Evolutionary conservation across 176 grass and related monocot genomes (phyloP).

Genomic region (Avena atlantica): DNA sequence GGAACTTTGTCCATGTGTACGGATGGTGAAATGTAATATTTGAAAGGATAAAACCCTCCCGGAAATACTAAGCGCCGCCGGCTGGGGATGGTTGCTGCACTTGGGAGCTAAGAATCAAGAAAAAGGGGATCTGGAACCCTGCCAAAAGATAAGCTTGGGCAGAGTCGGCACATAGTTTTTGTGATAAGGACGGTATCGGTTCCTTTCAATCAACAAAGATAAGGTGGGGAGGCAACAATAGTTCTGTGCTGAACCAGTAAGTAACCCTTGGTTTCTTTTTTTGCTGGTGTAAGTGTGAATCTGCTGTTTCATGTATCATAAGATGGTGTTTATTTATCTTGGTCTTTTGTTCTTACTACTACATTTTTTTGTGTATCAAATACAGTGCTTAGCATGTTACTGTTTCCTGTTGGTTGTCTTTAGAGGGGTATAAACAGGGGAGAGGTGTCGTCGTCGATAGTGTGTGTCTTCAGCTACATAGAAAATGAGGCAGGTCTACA

Average conservation of each 20-base stretch:
- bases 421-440: slow-evolving; percentile 52
- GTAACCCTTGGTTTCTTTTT: slow-evolving; percentile 53
- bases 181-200: neutral
- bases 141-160: slow-evolving; percentile 36
- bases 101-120: neutral
- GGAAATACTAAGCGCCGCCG: slow-evolving; percentile 9
- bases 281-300: slow-evolving; percentile 53
- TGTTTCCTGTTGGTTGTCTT: neutral
- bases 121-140: slow-evolving; percentile 9
- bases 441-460: slow-evolving; percentile 31
- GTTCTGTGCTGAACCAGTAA: slow-evolving; percentile 12
- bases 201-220: neutral
- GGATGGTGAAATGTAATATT: slow-evolving; percentile 21
- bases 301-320: slow-evolving; percentile 54
- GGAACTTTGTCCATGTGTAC: slow-evolving; percentile 29
- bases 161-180: slow-evolving; percentile 34
- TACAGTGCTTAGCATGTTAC: slow-evolving; percentile 43
- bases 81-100: neutral
- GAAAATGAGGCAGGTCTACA: slow-evolving; percentile 44
- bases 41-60: slow-evolving; percentile 22
- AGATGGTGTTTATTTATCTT: slow-evolving; percentile 54
- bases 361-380: slow-evolving; percentile 55
- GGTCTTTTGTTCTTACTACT: slow-evolving; percentile 32
- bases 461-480: slow-evolving; percentile 44
- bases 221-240: slow-evolving; percentile 43